Base-by-base conservation (phyloP, 176 grass and related monocot genomes). In the Lolium perenne region DNA sequence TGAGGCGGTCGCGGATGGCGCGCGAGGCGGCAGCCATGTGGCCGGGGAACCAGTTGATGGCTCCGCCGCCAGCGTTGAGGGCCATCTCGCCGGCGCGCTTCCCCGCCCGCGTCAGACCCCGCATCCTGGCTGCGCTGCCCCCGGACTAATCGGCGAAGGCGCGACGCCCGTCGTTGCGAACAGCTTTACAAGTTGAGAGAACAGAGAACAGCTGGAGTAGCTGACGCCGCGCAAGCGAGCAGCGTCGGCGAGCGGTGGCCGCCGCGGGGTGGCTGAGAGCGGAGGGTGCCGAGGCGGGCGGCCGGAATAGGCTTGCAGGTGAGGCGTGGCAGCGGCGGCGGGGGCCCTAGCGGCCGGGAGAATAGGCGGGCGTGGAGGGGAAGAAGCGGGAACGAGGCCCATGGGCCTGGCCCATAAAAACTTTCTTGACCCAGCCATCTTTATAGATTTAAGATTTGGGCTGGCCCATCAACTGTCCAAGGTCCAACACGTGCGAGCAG, bases 21-120 rank as follows among this genome's bases (percentile, higher is more conserved):
- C 93, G 93, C 10, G 93, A 88, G 57, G 93, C 96, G 48, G 91
- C 91, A 35, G 93, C 96, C 96, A 98, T 98, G 86, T 98, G 96
- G 32, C 96, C 96, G 4, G 96, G 93, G 84, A 98, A 98, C 93
- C 96, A 95, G 84, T 98, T 98, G 56, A 98, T 47, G 56, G 23
- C 79, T 43, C 93, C 96, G 1, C 91, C 92, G 14, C 90, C 88
- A 58, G 90, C 81, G 55, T 94, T 95, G 84, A 94, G 94, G n/a
- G 93, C 93, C 93, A 98, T 98, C 56, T 98, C 93, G 1, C 91
- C 76, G 20, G 94, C 79, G 8, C 93, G 85, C 90, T 95, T 95
- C 38, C 65, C 81, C 18, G 88, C 84, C 63, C 80, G 78, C 20
- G 78, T 58, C 58, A 87, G 43, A 13, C 87, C 91, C 66, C 82